A percentile compares a stretch with the other conserved stretches of the same genome.
These are phyloP conservation scores for Colletotrichum liriopes DNA, from an alignment of 2,329 filamentous ascomycete species.

Conservation along the genomic window DNA sequence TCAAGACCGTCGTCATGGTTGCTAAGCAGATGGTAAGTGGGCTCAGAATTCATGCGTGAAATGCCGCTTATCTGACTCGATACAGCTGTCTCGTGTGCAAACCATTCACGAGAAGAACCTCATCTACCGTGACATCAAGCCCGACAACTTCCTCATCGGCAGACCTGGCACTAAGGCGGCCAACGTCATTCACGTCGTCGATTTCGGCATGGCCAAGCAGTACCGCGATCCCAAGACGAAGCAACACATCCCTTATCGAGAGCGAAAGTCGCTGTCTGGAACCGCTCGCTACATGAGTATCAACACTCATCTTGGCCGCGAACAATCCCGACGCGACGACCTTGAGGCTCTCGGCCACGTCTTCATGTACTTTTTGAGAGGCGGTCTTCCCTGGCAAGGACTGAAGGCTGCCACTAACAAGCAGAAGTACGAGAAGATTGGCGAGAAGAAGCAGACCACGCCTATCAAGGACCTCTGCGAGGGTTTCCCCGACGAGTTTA, in stretches of 20 bases:
- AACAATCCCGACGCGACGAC: conserved; percentile 96
- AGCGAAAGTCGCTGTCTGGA: conserved; percentile 95
- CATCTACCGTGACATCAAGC: conserved; percentile 99
- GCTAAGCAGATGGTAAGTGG: conserved; percentile 93
- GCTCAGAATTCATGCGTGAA: neutral
- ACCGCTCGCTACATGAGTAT: conserved; percentile 99
- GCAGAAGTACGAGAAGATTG: conserved; percentile 99
- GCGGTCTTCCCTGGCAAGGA: conserved; percentile 80
- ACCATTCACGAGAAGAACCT: conserved; percentile 98
- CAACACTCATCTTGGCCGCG: conserved; percentile 96
- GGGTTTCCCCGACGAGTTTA: conserved; percentile 96
- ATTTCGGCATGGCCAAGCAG: conserved; percentile 99
- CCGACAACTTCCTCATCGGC: conserved; percentile 98
- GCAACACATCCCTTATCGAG: conserved; percentile 97
- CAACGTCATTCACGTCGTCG: conserved; percentile 98
- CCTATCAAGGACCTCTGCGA: conserved; percentile 97
- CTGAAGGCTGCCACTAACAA: conserved; percentile 84
- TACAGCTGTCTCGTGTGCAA: conserved; percentile 88
- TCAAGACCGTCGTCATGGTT: conserved; percentile 99
- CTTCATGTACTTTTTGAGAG: conserved; percentile 83
- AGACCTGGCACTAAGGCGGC: conserved; percentile 93
- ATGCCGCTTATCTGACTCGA: conserved; percentile 12
- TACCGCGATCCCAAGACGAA: conserved; percentile 99
- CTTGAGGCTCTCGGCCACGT: conserved; percentile 88
- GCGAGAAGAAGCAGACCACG: conserved; percentile 99